Base-by-base conservation (phyloP, 2,329 filamentous ascomycete species). In the Calonectria henricotiae region DNA sequence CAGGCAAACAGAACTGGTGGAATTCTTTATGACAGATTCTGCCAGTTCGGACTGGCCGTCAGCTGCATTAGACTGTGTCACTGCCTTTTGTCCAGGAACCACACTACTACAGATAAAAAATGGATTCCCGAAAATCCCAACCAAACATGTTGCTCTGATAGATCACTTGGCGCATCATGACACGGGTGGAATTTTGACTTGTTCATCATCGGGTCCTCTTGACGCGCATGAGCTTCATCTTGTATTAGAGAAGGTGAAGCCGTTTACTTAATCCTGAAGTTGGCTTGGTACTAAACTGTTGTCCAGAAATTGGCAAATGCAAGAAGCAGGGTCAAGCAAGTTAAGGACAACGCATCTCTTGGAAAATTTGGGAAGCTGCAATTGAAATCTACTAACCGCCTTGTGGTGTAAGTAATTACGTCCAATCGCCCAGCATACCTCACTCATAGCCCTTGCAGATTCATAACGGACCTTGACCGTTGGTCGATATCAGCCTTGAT, bases 361-460 rank as follows among this genome's bases (percentile, higher is more conserved):
- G 12, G 20, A 27, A 27, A 5, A 2, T 2, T 12, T 4, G 11
- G 44, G 27, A 15, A 15, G 12, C 5, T 11, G 5, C 13, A 15
- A 7, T 17, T 7, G 15, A 5, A 35, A 8, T 11, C 17, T 35
- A 5, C 17, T 11, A 35, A 17, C 2, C 15, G 47, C 3, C 27
- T 54, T 13, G n/a, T 23, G 9, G 15, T 54, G 49, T 54, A 32
- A 37, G 49, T 23, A 11, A 8, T 15, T 6, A 13, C 23, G 20
- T 30, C 5, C 2, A 5, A 5, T 7, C 0, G 7, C 12, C 5
- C 2, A 1, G 1, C 1, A 7, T 35, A 5, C 3, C 12, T 13
- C 3, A 6, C 7, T 37, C 5, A 37, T 13, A 13, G 12, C 4
- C 11, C 1, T 12, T 54, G 0, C 15, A 54, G 49, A 20, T 54